Evolutionary conservation across 2,329 filamentous ascomycete genomes (phyloP).

Genomic region (Phyllosticta capitalensis): DNA sequence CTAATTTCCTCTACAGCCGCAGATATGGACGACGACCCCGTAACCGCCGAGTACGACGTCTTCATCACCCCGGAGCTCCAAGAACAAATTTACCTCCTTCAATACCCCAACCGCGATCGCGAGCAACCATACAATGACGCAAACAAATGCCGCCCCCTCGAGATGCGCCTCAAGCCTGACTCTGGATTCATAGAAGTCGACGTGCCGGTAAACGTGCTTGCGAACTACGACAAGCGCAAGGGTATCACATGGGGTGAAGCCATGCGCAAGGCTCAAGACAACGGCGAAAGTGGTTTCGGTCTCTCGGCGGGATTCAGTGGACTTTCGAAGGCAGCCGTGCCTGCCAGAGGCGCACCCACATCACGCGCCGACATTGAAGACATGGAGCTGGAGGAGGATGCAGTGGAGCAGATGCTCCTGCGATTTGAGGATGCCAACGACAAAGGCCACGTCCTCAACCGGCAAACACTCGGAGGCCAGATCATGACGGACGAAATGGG

Average conservation of each 20-base stretch:
- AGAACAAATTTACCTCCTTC: constrained; percentile 59
- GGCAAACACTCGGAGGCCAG: constrained; percentile 79
- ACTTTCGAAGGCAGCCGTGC: constrained; percentile 2
- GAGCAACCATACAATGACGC: constrained; percentile 53
- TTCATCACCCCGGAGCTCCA: constrained; percentile 69
- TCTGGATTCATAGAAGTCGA: constrained; percentile 87
- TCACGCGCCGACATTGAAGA: constrained; percentile 10
- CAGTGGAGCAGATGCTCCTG: constrained; percentile 46
- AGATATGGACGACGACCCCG: constrained; percentile 31
- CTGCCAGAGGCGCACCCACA: constrained; percentile 16
- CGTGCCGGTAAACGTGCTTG: constrained; percentile 62
- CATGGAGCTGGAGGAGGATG: constrained; percentile 51
- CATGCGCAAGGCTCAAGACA: constrained; percentile 45
- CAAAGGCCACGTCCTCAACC: constrained; percentile 62
- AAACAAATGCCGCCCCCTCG: constrained; percentile 50
- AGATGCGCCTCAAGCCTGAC: constrained; percentile 71
- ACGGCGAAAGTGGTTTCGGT: constrained; percentile 35
- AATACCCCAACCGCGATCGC: constrained; percentile 72
- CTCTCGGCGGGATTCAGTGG: constrained; percentile 34
- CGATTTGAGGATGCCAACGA: constrained; percentile 54
- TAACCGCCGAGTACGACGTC: constrained; percentile 60
- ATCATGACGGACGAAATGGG: constrained; percentile 59
- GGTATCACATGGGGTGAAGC: constrained; percentile 76
- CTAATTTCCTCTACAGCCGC: background rate
- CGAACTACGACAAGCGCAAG: constrained; percentile 74